These are phyloP conservation scores for Gnomoniopsis smithogilvyi DNA, from an alignment of 2,329 filamentous ascomycete species.

Conservation along the genomic window DNA sequence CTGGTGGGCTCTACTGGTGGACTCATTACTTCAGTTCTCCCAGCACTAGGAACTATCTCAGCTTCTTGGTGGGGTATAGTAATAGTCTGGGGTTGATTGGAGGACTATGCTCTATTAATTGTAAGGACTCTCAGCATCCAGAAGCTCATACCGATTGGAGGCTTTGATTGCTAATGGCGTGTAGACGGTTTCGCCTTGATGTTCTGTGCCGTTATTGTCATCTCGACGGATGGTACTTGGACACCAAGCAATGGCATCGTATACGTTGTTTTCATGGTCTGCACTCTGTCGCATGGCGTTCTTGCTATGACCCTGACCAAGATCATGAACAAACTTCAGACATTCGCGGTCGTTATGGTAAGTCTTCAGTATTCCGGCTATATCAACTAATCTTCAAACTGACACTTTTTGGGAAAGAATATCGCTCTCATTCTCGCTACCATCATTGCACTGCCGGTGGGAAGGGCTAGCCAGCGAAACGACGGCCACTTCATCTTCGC, in stretches of 20 bases:
- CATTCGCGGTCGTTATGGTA: slow-evolving; percentile 47
- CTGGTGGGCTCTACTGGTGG: slow-evolving; percentile 43
- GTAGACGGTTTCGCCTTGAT: slow-evolving; percentile 47
- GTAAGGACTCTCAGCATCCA: slow-evolving; percentile 15
- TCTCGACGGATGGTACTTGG: slow-evolving; percentile 55
- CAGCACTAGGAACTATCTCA: slow-evolving; percentile 53
- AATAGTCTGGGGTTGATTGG: slow-evolving; percentile 60
- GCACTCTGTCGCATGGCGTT: slow-evolving; percentile 50
- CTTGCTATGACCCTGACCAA: slow-evolving; percentile 49
- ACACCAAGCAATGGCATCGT: slow-evolving; percentile 51
- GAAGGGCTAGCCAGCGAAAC: slow-evolving; percentile 37
- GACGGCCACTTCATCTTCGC: slow-evolving; percentile 51
- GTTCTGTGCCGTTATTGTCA: slow-evolving; percentile 56
- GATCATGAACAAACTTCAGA: slow-evolving; percentile 58
- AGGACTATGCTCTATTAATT: slow-evolving; percentile 60
- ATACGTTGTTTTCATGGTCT: slow-evolving; percentile 55
- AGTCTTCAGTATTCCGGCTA: not conserved
- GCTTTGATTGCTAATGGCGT: slow-evolving; percentile 18
- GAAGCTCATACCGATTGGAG: not conserved
- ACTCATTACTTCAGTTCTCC: slow-evolving; percentile 53
- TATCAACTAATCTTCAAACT: not conserved
- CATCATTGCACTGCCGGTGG: slow-evolving; percentile 54
- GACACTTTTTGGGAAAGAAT: slow-evolving; percentile 32
- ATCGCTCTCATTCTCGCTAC: slow-evolving; percentile 53
- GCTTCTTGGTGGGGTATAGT: slow-evolving; percentile 58